Evolutionary conservation across 106 monocot species (phyloP).

Genomic region (Dioscorea alata): DNA sequence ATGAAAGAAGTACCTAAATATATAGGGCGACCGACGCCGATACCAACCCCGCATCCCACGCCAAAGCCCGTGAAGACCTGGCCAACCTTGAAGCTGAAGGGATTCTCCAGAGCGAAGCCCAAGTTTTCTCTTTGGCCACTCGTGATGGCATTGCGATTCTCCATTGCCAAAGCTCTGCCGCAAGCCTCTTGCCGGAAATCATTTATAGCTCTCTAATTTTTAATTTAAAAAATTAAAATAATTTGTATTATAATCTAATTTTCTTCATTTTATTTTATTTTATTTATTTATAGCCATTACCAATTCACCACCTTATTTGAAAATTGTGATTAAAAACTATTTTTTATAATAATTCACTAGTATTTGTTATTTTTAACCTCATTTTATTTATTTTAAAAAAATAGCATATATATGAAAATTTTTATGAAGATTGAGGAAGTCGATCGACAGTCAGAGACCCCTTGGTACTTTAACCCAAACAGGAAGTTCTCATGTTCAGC

Average conservation of each 20-base stretch:
- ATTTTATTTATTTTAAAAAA: not conserved
- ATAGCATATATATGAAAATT: not conserved
- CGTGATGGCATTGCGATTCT: not conserved
- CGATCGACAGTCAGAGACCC: too few relatives aligned
- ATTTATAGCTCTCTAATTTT: too few relatives aligned
- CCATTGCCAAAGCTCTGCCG: slow-evolving; percentile 14
- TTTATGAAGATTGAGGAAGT: too few relatives aligned
- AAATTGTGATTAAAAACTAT: too few relatives aligned
- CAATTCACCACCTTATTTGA: too few relatives aligned
- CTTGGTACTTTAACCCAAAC: too few relatives aligned
- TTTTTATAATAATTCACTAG: not conserved
- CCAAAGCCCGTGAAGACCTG: slow-evolving; percentile 87
- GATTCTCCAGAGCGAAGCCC: slow-evolving; percentile 55
- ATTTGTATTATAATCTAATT: not conserved
- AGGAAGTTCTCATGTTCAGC: too few relatives aligned
- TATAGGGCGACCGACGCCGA: slow-evolving; percentile 79
- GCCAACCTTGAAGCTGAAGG: slow-evolving; percentile 73
- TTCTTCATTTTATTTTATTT: too few relatives aligned
- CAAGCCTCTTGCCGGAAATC: too few relatives aligned
- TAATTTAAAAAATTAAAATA: too few relatives aligned
- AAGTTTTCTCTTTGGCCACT: slow-evolving; percentile 1
- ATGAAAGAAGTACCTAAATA: slow-evolving; percentile 41
- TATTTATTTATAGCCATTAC: too few relatives aligned
- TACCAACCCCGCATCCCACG: slow-evolving; percentile 84
- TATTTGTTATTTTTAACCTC: not conserved